phyloP scores from a whole-genome alignment of 495 filamentous ascomycete genomes.

The Tuber magnatum region DNA sequence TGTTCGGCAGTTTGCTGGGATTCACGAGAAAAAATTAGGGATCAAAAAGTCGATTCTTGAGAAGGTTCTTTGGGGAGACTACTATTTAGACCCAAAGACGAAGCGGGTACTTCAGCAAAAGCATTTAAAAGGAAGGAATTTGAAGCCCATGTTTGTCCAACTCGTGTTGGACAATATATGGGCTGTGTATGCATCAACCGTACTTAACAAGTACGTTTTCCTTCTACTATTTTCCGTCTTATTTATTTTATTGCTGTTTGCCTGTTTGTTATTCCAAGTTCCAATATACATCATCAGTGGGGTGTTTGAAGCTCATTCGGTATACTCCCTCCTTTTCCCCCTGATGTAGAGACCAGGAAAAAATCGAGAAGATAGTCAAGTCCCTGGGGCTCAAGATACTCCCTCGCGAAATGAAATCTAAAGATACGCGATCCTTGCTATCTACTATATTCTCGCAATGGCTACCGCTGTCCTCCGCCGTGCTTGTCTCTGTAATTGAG shows the following conservation, averaged over 20 bases:
- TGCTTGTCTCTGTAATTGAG: slow-evolving; percentile 88
- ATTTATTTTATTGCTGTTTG: slow-evolving; percentile 28
- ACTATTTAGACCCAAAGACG: slow-evolving; percentile 93
- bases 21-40: slow-evolving; percentile 95
- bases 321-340: slow-evolving; percentile 10
- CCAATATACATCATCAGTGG: slow-evolving; percentile 26
- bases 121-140: slow-evolving; percentile 79
- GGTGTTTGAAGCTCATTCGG: slow-evolving; percentile 1
- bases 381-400: slow-evolving; percentile 77
- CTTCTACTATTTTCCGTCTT: slow-evolving; percentile 28
- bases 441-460: slow-evolving; percentile 80
- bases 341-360: slow-evolving; percentile 58
- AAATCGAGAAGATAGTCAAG: slow-evolving; percentile 91
- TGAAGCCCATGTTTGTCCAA: slow-evolving; percentile 98
- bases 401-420: slow-evolving; percentile 72
- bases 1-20: slow-evolving; percentile 79
- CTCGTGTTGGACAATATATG: slow-evolving; percentile 93
- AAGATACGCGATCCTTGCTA: slow-evolving; percentile 75
- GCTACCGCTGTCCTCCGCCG: slow-evolving; percentile 86
- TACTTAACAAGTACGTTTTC: slow-evolving; percentile 39
- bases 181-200: slow-evolving; percentile 89
- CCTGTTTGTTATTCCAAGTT: slow-evolving; percentile 25
- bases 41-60: slow-evolving; percentile 87
- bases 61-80: slow-evolving; percentile 95
- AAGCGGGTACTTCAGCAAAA: slow-evolving; percentile 85